These are phyloP conservation scores for Curvularia verruculosa DNA, from an alignment of 2,329 filamentous ascomycete species.

Conservation along the genomic window DNA sequence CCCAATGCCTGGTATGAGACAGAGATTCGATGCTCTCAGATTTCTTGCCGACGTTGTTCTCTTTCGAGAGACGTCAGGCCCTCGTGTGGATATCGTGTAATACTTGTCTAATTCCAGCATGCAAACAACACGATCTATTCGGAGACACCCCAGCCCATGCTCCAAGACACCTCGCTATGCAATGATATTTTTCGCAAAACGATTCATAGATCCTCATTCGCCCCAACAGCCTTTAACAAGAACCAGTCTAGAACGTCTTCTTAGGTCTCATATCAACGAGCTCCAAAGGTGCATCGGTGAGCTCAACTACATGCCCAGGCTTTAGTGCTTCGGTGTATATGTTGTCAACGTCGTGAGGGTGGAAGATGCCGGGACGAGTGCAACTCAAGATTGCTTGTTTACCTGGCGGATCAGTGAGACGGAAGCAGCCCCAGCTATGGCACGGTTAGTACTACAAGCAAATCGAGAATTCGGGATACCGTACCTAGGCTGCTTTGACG, in stretches of 20 bases:
- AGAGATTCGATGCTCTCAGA: background rate
- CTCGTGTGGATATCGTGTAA: background rate
- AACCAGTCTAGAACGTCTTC: slow-evolving; percentile 22
- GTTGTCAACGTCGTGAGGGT: slow-evolving; percentile 73
- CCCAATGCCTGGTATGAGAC: background rate
- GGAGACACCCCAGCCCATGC: background rate
- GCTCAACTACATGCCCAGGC: slow-evolving; percentile 64
- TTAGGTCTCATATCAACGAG: slow-evolving; percentile 65
- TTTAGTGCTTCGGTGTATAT: slow-evolving; percentile 75
- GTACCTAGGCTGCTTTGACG: slow-evolving; percentile 76
- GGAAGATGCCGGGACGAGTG: slow-evolving; percentile 79
- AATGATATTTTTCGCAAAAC: background rate
- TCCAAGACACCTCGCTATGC: slow-evolving; percentile 15
- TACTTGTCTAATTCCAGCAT: background rate
- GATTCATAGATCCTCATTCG: background rate
- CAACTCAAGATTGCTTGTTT: slow-evolving; percentile 84
- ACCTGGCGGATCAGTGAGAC: slow-evolving; percentile 90
- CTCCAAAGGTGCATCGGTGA: slow-evolving; percentile 65
- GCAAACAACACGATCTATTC: background rate
- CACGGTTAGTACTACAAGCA: background rate
- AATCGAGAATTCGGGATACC: slow-evolving; percentile 42
- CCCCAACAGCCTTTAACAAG: background rate
- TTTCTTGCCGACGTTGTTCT: background rate
- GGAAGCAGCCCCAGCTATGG: slow-evolving; percentile 85
- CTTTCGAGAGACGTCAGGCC: background rate